Evolutionary conservation across 139 green algal species (phyloP), one percentile per base, ranked within the genome.

Genomic region (Gonium pectorale): DNA sequence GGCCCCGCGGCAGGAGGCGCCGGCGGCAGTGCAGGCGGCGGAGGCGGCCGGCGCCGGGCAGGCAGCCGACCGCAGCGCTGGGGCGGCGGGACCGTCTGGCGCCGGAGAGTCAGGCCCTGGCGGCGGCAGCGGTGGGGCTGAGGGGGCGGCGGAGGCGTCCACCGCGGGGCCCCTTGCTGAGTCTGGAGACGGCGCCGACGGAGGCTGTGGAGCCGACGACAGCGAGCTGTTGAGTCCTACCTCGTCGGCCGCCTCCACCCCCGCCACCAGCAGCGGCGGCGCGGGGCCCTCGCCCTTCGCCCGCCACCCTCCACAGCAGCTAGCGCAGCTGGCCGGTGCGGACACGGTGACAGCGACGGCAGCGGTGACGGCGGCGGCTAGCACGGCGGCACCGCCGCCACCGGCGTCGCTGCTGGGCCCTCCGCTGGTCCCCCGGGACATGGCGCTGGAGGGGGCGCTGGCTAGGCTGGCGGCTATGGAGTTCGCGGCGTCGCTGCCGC

Each of bases 391-490:
- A n/a, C n/a, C n/a, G n/a, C n/a, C n/a, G n/a, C n/a, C n/a, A n/a
- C n/a, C n/a, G n/a, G n/a, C n/a, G n/a, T n/a, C n/a, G n/a, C n/a
- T n/a, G n/a, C n/a, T n/a, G n/a, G n/a, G n/a, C n/a, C 37, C 46
- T n/a, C 46, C 66, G 46, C 38, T 69, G 26, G 29, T 85, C 13
- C 79, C 79, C 3, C 79, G 79, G 1, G 79, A 85, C 29, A 38
- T 80, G 52, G 44, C 54, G 0, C 52, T 86, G 67, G 80, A 86
- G 40, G 80, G 80, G 11, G 67, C 67, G 0, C 67, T 86, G 31
- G 52, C 80, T 0, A 51, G 80, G 5, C 68, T 86, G 60, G 80
- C 80, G 21, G 67, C 67, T 6, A 79, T 86, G 67, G 80, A 86
- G 33, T 73, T 74, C 7, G 27, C 0, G 19, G 37, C 29, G 7